Conservation (phyloP, 192 early-diverging fungal genomes). For the Geranomyces variabilis region DNA sequence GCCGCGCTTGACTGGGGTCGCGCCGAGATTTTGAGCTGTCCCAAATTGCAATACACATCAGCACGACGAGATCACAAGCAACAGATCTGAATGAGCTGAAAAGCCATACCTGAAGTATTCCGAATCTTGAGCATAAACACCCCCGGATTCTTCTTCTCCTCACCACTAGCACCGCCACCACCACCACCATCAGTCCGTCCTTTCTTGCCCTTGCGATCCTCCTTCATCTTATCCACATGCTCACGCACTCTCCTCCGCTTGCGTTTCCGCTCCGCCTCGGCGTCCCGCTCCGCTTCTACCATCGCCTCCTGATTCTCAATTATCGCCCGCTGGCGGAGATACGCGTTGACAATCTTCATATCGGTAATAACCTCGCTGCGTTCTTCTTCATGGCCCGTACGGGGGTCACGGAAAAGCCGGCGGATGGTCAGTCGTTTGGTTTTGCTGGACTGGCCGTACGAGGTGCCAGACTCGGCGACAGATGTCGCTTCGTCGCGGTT, state of each 20-base stretch:
- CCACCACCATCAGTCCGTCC: not conserved
- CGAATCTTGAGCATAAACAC: conserved; percentile 11
- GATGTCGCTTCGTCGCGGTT: conserved; percentile 13
- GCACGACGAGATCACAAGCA: not conserved
- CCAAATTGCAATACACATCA: not conserved
- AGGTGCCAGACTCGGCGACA: conserved; percentile 23
- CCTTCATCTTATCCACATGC: conserved; percentile 34
- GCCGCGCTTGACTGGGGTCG: too few relatives aligned
- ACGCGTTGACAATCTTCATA: conserved; percentile 83
- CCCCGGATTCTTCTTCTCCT: not conserved
- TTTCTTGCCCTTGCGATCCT: conserved; percentile 15
- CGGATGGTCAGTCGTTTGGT: conserved; percentile 25
- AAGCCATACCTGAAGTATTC: conserved; percentile 19
- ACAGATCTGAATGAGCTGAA: too few relatives aligned
- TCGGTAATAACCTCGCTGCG: conserved; percentile 83
- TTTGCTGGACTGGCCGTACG: conserved; percentile 1
- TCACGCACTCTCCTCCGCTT: conserved; percentile 19
- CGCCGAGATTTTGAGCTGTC: not conserved
- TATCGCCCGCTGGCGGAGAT: conserved; percentile 79
- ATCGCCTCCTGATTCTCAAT: conserved; percentile 60
- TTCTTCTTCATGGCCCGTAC: conserved; percentile 52
- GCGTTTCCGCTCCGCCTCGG: conserved; percentile 3
- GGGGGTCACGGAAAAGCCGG: conserved; percentile 12
- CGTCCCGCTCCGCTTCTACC: conserved; percentile 4
- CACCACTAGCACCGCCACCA: too few relatives aligned